Evolutionary conservation across 768 basidiomycete genomes (phyloP), one percentile per base, ranked within the genome.

Genomic region (Tephrocybe sp.): DNA sequence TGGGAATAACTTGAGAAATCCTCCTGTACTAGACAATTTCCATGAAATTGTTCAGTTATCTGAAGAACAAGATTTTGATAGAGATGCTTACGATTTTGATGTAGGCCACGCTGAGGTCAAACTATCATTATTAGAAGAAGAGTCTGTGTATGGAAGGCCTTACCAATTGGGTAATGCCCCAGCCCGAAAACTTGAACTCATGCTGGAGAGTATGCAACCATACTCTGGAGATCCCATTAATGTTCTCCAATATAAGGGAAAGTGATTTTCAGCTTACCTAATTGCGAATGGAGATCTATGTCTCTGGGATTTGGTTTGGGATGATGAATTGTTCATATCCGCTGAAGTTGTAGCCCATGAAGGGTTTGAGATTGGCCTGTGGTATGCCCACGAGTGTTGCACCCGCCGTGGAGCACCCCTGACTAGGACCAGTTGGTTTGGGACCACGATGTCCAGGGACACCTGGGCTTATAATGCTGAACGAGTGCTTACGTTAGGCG

Each of bases 401-500:
- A 9, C 18, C 21, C 3, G 11, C 4, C 4, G 21, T 3, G 3
- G 24, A 3, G 24, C 36, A 2, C 22, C 34, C 5, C 15, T 46
- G 1, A 46, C 19, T 4, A 1, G 44, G 1, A 36, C 9, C 9
- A 28, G 18, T 3, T 28, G 27, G 34, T 50, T 11, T 11, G 1
- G 12, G 4, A 36, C 49, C 2, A 36, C 42, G 4, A 13, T 50
- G 7, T 2, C 9, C 0, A 12, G 3, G 12, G 25, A 50, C 15
- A 21, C 19, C 1, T 49, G 39, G 48, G 22, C 31, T 4, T 50
- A 41, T 40, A 35, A 50, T 44, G 49, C 49, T n/a, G 2, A 36
- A n/a, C 22, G 40, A 8, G 21, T 38, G 15, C 22, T 48, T 0
- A 21, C 15, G 8, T 26, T 42, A 5, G 40, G 40, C 4, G 40